phyloP scores from a whole-genome alignment of 1,139 yeast genomes.

The Candida sp. region DNA sequence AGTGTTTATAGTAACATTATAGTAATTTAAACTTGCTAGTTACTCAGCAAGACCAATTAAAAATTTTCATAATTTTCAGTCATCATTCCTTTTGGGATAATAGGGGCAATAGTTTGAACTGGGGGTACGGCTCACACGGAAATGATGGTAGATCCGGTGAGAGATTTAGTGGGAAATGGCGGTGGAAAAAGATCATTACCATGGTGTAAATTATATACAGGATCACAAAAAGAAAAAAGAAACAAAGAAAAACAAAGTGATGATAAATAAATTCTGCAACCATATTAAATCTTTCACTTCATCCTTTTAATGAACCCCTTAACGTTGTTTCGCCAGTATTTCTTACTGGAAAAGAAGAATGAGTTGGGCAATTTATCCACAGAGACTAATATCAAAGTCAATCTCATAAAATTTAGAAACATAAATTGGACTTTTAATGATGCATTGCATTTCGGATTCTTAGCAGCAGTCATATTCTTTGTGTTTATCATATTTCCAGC shows the following conservation, averaged over 20 bases:
- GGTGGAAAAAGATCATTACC: no score
- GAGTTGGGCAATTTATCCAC: slow-evolving; percentile 55
- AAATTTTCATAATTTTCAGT: no score
- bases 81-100: no score
- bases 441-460: slow-evolving; percentile 48
- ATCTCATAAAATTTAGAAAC: slow-evolving; percentile 45
- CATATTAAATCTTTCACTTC: no score
- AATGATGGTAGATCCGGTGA: no score
- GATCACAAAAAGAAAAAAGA: not conserved
- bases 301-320: not conserved
- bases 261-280: not conserved
- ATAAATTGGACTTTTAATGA: slow-evolving; percentile 50
- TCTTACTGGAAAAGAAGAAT: slow-evolving; percentile 57
- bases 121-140: not conserved
- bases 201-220: no score
- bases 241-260: not conserved
- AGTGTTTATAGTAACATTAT: no score
- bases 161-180: no score
- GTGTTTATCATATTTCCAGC: slow-evolving; percentile 55
- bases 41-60: no score
- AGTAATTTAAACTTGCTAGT: no score
- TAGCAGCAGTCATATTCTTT: slow-evolving; percentile 46
- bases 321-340: slow-evolving; percentile 45
- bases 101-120: no score
- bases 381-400: slow-evolving; percentile 52